A percentile compares a stretch with the other conserved stretches of the same genome.
These are phyloP conservation scores for Aurinia saxatilis DNA, from an alignment of 345 rosid genomes.

Conservation along the genomic window DNA sequence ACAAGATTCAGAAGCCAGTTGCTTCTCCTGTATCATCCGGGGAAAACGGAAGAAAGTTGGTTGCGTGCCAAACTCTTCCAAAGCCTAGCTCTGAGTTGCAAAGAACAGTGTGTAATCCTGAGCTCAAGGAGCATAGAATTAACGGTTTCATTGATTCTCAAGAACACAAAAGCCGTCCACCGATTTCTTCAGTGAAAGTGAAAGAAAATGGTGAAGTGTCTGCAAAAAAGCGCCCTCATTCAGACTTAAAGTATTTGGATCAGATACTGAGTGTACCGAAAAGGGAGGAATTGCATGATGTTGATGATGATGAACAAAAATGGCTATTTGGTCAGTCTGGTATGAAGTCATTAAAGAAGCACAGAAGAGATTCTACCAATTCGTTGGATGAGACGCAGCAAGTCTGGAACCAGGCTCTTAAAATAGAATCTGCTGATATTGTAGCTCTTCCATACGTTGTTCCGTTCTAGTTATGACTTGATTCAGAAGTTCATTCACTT, in stretches of 20 bases:
- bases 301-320: slow-evolving; percentile 43
- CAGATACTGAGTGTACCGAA: slow-evolving; percentile 50
- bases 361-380: slow-evolving; percentile 19
- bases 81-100: slow-evolving; percentile 22
- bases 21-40: slow-evolving; percentile 28
- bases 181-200: slow-evolving; percentile 22
- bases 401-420: slow-evolving; percentile 65
- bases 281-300: slow-evolving; percentile 37
- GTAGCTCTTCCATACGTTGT: slow-evolving; percentile 70
- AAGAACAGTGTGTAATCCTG: slow-evolving; percentile 23
- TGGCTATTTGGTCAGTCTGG: slow-evolving; percentile 48
- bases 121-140: slow-evolving; percentile 32
- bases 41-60: slow-evolving; percentile 44
- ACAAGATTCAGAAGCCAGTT: slow-evolving; percentile 36
- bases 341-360: slow-evolving; percentile 25
- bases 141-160: slow-evolving; percentile 40
- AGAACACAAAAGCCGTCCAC: slow-evolving; percentile 22
- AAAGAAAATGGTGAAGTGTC: slow-evolving; percentile 35
- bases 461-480: slow-evolving; percentile 47
- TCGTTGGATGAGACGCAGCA: slow-evolving; percentile 15
- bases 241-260: slow-evolving; percentile 54
- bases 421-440: slow-evolving; percentile 53
- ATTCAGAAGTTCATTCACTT: neutral
- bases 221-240: slow-evolving; percentile 53
- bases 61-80: slow-evolving; percentile 23